Conservation (phyloP, 768 basidiomycete genomes). For the Tulasnella sp. region DNA sequence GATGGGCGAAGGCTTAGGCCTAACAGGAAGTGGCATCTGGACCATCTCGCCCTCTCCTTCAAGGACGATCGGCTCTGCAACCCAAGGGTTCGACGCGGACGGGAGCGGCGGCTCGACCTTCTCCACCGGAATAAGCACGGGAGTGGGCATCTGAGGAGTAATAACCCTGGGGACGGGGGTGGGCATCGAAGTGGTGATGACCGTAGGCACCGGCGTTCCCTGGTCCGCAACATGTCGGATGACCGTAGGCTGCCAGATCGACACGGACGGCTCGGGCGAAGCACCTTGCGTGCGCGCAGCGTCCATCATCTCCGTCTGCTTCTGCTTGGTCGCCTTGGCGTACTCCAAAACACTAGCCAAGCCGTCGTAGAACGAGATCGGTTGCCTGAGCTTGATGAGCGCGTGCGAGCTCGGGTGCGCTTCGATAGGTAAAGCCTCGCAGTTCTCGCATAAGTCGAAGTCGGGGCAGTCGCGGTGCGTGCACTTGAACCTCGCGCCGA, state of each 20-base stretch:
- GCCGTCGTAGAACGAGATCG: constrained; percentile 24
- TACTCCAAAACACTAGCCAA: constrained; percentile 29
- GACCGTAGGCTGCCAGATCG: constrained; percentile 7
- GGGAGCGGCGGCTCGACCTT: neutral
- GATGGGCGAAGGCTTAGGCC: neutral
- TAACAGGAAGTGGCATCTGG: neutral
- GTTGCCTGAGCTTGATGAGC: constrained; percentile 63
- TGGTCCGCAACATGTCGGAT: neutral
- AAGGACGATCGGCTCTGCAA: neutral
- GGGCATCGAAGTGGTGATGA: neutral
- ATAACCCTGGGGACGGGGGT: neutral
- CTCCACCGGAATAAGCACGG: neutral
- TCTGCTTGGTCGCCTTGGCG: constrained; percentile 3
- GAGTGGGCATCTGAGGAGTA: neutral
- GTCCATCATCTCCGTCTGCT: neutral
- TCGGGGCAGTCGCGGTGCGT: constrained; percentile 73
- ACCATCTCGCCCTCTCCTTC: constrained; percentile 25
- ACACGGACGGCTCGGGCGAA: neutral
- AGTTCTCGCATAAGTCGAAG: constrained; percentile 73
- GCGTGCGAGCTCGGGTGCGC: constrained; percentile 70
- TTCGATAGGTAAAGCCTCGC: constrained; percentile 75
- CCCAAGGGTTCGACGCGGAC: neutral
- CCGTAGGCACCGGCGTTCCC: neutral
- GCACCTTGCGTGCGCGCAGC: neutral
- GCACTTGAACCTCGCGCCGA: constrained; percentile 77